phyloP scores from a whole-genome alignment of 805 yeast genomes.

The Komagataella phaffii region DNA sequence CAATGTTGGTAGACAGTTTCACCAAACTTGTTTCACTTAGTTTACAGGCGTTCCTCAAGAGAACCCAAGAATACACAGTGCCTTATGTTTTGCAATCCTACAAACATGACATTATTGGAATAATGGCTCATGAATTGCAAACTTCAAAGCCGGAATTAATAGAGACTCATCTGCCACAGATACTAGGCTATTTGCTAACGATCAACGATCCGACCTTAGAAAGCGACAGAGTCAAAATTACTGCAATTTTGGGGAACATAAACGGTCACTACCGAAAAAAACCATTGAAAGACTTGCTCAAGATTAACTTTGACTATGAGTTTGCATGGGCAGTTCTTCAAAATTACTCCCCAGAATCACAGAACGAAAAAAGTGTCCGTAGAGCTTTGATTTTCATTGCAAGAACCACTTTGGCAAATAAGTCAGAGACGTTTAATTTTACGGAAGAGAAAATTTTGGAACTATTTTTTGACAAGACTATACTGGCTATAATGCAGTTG shows the following conservation, averaged over 20 bases:
- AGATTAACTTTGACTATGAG: slow-evolving; percentile 13
- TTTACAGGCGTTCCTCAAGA: slow-evolving; percentile 41
- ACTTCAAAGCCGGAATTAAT: slow-evolving; percentile 32
- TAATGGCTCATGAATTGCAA: slow-evolving; percentile 42
- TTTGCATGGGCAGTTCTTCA: slow-evolving; percentile 31
- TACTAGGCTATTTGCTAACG: slow-evolving; percentile 45
- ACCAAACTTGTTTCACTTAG: slow-evolving; percentile 56
- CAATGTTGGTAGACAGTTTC: slow-evolving; percentile 41
- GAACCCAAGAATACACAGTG: slow-evolving; percentile 62
- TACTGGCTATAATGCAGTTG: slow-evolving; percentile 63
- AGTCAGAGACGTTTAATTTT: not conserved
- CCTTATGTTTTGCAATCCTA: slow-evolving; percentile 65
- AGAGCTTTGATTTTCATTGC: slow-evolving; percentile 24
- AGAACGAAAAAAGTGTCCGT: slow-evolving; percentile 19
- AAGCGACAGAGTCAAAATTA: slow-evolving; percentile 25
- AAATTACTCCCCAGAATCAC: slow-evolving; percentile 19
- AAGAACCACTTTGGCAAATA: slow-evolving; percentile 6
- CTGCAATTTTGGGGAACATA: slow-evolving; percentile 37
- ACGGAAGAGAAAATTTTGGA: slow-evolving; percentile 9
- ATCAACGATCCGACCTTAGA: slow-evolving; percentile 17
- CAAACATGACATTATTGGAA: slow-evolving; percentile 47
- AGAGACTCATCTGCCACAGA: slow-evolving; percentile 31
- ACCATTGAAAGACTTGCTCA: slow-evolving; percentile 20
- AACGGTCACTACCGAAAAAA: slow-evolving; percentile 29
- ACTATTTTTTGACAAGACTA: slow-evolving; percentile 22